These are phyloP conservation scores for Cydonia oblonga DNA, from an alignment of 331 rosid genomes.

Conservation along the genomic window DNA sequence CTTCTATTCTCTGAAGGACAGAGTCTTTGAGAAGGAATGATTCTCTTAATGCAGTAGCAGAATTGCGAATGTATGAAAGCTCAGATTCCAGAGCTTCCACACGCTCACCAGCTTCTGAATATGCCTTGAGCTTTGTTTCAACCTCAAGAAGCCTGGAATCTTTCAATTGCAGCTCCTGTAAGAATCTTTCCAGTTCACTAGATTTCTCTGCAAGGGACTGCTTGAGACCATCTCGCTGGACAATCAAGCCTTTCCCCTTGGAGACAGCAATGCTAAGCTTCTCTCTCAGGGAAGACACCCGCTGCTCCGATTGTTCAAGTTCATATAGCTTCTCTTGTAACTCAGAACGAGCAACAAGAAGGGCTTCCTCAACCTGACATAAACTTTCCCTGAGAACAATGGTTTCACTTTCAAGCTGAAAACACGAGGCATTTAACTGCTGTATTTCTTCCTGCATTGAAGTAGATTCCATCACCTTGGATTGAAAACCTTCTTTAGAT, in stretches of 20 bases:
- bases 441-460: constrained; percentile 51
- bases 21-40: constrained; percentile 97
- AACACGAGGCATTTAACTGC: constrained; percentile 28
- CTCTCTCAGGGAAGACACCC: constrained; percentile 72
- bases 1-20: constrained; percentile 87
- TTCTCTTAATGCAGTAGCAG: constrained; percentile 89
- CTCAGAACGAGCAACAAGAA: constrained; percentile 38
- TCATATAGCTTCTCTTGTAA: constrained; percentile 50
- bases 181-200: constrained; percentile 70
- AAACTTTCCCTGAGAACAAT: constrained; percentile 67
- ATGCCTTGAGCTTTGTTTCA: constrained; percentile 67
- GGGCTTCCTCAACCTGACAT: constrained; percentile 55
- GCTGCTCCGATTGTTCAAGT: constrained; percentile 78
- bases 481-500: constrained; percentile 36
- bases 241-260: constrained; percentile 91
- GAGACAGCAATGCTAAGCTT: constrained; percentile 94
- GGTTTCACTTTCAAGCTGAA: constrained; percentile 65
- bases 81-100: constrained; percentile 94
- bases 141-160: constrained; percentile 61
- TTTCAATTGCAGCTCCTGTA: constrained; percentile 66
- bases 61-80: constrained; percentile 95
- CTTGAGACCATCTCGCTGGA: constrained; percentile 85
- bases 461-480: constrained; percentile 37
- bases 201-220: constrained; percentile 74
- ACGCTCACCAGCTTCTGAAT: constrained; percentile 92